Base-by-base conservation (phyloP, 179 eudicot species). In the Patellifolia procumbens region DNA sequence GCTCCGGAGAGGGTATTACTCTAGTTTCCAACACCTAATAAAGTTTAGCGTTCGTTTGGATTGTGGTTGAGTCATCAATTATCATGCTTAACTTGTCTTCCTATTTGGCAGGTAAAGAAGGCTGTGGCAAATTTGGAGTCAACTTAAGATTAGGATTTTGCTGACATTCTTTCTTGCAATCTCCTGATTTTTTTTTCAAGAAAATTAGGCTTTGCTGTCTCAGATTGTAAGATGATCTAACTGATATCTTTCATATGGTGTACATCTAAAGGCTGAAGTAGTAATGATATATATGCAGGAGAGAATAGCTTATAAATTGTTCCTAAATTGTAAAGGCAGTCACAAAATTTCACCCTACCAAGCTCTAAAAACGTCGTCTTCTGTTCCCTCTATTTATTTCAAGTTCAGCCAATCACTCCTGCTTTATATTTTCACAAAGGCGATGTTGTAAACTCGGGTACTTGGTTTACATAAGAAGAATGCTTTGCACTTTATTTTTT, bases 21-120 rank as follows among this genome's bases (percentile, higher is more conserved):
- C 45, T 39, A 10, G 6, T 39, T 39, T 11, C 9, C 45, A n/a
- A n/a, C 10, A 39, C 45, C 9, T 39, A 31, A 11, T 13, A 59
- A 28, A 59, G 20, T 7, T 24, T 26, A 15, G 28, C 5, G 63
- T 61, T 28, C 22, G 32, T 19, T 22, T 16, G 43, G 68, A 5
- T 5, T 4, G 6, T 13, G 0, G 20, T 68, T 68, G 56, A 55
- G 26, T 68, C 7, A 10, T 29, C 49, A 24, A 3, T 39, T 42
- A 20, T 73, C 15, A 39, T 63, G 15, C 19, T 16, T 45, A 34
- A 16, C 42, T 9, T 81, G 15, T 73, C 37, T 43, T 76, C 56
- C 73, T 28, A 77, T n/a, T 31, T 82, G 42, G 51, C 97, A 94
- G 98, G 97, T 93, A 19, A 94, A 94, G 86, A 94, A 91, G 81